Evolutionary conservation across 1,139 yeast species (phyloP), one percentile per base, ranked within the genome.

Genomic region (Taphrina flavorubra): DNA sequence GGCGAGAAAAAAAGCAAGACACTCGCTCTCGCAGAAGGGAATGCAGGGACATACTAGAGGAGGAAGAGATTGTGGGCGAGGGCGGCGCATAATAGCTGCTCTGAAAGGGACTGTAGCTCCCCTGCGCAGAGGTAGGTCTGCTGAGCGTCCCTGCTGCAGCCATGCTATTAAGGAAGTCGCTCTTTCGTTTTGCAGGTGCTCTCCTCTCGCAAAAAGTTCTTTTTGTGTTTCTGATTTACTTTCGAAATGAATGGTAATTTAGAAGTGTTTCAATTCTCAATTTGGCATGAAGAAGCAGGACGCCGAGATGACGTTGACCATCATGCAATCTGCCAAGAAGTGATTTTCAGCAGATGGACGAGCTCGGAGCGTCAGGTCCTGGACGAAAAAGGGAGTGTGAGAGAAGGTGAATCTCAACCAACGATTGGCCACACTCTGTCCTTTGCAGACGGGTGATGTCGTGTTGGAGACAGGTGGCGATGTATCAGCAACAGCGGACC

Each of bases 61-160:
- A n/a, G 40, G 58, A 51, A 18, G 66, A 51, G 42, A 51, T 44
- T 37, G 53, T 47, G n/a, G 67, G 60, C 4, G 67, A 63, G 7
- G 67, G 40, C 6, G 59, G 55, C 36, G 51, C 25, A 8, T 57
- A 56, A 37, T 58, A 58, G 42, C 11, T 25, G 31, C 31, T 58
- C 53, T 42, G 62, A 46, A 58, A 58, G 25, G 61, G 39, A 53
- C 53, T 36, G 47, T 63, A 63, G 16, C 25, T 34, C 31, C 67
- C 61, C 34, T 56, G 59, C 18, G 67, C 67, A n/a, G 67, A 63
- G 10, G 60, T 36, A 3, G 67, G 67, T 25, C 53, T 42, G 42
- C 61, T 42, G 31, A 53, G 49, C 11, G 59, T 63, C 34, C 67
- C 67, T 11, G 67, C 61, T 2, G 67, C 61, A 18, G 67, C 67